These are phyloP conservation scores for Miscanthus sacchariflorus DNA, from an alignment of 202 grass and related monocot species.

Conservation along the genomic window DNA sequence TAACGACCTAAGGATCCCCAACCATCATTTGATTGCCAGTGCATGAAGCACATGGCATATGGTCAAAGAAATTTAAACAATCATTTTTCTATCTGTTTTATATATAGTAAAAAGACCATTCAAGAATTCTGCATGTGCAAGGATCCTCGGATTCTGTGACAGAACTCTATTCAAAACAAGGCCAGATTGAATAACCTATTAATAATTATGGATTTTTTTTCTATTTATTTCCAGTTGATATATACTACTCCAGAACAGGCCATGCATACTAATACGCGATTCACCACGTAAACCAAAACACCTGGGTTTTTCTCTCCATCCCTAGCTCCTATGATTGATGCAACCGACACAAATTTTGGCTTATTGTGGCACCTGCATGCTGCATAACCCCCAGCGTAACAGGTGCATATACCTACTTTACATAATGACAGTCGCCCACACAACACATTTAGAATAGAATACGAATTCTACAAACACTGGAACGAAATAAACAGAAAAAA, in stretches of 20 bases:
- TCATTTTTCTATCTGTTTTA: conserved; percentile 17
- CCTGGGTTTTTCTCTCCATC: background rate
- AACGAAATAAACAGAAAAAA: background rate
- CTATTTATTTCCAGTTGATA: background rate
- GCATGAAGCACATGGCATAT: conserved; percentile 18
- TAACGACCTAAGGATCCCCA: background rate
- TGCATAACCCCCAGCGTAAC: background rate
- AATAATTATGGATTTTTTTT: conserved; percentile 10
- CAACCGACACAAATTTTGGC: conserved; percentile 4
- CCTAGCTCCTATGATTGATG: background rate
- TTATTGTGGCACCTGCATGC: background rate
- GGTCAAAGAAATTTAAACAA: conserved; percentile 37
- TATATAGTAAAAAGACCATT: background rate
- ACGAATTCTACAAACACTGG: conserved; percentile 3
- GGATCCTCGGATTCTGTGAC: conserved; percentile 12
- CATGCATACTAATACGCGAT: background rate
- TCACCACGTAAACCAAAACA: background rate
- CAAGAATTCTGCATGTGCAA: conserved; percentile 21
- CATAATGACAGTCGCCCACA: background rate
- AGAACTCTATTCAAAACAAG: background rate
- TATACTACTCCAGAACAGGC: background rate
- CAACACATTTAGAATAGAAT: background rate
- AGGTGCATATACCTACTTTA: conserved; percentile 23
- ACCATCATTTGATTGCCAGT: conserved; percentile 28
- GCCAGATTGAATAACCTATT: background rate